A percentile compares a stretch with the other conserved stretches of the same genome.
phyloP scores from a whole-genome alignment of 2,329 filamentous ascomycete genomes.

The Orbilia brochopaga region DNA sequence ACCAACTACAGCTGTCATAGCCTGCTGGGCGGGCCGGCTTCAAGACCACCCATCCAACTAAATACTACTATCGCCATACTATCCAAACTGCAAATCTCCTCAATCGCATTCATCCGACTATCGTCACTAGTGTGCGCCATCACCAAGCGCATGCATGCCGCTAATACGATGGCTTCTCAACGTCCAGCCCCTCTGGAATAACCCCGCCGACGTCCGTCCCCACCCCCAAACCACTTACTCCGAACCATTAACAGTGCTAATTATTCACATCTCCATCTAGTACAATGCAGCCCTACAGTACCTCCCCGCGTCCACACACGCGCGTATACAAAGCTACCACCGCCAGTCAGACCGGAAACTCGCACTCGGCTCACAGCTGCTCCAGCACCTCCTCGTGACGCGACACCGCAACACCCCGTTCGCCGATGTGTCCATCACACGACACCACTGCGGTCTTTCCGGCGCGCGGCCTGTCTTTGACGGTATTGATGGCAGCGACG shows the following conservation, averaged over 20 bases:
- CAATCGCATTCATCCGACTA: not conserved
- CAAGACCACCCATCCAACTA: no score
- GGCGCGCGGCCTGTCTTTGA: constrained; percentile 37
- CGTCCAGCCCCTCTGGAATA: constrained; percentile 46
- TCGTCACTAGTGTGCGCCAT: no score
- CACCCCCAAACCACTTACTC: not conserved
- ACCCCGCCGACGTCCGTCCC: constrained; percentile 31
- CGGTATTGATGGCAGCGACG: constrained; percentile 15
- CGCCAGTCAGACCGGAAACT: constrained; percentile 52
- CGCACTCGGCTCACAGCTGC: constrained; percentile 53
- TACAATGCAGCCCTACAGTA: constrained; percentile 95
- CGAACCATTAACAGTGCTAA: not conserved
- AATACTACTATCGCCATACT: no score
- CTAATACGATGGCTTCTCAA: constrained; percentile 50
- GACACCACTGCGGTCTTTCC: constrained; percentile 33
- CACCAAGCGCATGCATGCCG: constrained; percentile 19
- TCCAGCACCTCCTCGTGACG: constrained; percentile 52
- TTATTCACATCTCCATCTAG: not conserved
- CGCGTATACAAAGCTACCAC: constrained; percentile 48
- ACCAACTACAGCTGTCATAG: not conserved
- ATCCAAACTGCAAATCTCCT: no score
- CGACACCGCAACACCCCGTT: constrained; percentile 31
- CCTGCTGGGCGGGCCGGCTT: no score
- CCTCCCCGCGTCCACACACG: constrained; percentile 64
- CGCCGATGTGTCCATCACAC: constrained; percentile 39